Percentiles rank a stretch among this genome's conserved stretches.
Evolutionary conservation across 805 yeast genomes (phyloP).

Genomic region (Starmerella apicola): DNA sequence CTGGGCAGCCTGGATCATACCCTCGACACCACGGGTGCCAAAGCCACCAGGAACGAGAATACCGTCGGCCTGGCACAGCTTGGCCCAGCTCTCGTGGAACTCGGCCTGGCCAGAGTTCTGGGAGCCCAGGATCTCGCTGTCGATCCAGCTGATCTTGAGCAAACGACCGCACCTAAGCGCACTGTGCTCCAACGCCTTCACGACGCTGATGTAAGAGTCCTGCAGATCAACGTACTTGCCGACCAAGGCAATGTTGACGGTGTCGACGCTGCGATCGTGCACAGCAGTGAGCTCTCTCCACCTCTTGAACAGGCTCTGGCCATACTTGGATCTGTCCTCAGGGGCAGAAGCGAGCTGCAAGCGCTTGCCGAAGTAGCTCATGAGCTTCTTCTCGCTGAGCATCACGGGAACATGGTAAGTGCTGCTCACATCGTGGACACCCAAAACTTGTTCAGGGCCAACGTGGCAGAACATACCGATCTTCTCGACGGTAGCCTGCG

Average conservation of each 20-base stretch:
- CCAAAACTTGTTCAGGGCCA: slow-evolving; percentile 94
- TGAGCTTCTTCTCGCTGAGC: slow-evolving; percentile 74
- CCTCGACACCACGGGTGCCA: slow-evolving; percentile 94
- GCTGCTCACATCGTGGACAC: slow-evolving; percentile 91
- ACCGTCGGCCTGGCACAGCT: slow-evolving; percentile 88
- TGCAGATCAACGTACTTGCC: slow-evolving; percentile 95
- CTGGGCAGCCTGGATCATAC: slow-evolving; percentile 92
- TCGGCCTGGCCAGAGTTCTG: slow-evolving; percentile 52
- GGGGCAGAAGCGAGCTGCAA: slow-evolving; percentile 45
- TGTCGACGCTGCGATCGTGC: slow-evolving; percentile 72
- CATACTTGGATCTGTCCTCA: slow-evolving; percentile 44
- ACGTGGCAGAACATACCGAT: slow-evolving; percentile 99
- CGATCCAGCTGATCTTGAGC: slow-evolving; percentile 90
- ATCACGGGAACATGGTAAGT: slow-evolving; percentile 95
- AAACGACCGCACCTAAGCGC: slow-evolving; percentile 79
- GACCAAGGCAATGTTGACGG: slow-evolving; percentile 87
- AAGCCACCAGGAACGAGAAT: slow-evolving; percentile 97
- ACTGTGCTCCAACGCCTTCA: slow-evolving; percentile 89
- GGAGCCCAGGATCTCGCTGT: slow-evolving; percentile 68
- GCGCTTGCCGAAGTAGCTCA: slow-evolving; percentile 55
- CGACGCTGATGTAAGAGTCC: slow-evolving; percentile 89
- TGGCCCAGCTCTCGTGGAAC: slow-evolving; percentile 93
- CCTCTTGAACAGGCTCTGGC: slow-evolving; percentile 53
- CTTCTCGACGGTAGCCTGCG: slow-evolving; percentile 76
- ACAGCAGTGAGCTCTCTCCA: slow-evolving; percentile 73